Conservation (phyloP, 257 asterid species). For the Plectranthus barbatus region DNA sequence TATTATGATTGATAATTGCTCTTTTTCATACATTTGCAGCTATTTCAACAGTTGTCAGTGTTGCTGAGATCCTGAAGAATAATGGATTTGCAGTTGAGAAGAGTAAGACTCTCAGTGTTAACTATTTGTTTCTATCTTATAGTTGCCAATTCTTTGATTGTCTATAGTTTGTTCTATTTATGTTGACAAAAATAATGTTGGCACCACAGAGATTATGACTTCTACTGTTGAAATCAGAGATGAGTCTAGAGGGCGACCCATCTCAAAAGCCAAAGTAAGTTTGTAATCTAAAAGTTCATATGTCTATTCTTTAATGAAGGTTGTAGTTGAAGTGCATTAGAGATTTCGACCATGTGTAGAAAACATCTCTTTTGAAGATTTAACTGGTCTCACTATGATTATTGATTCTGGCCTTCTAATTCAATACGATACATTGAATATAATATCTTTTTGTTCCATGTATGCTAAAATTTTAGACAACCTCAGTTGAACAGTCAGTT, state of each 20-base stretch:
- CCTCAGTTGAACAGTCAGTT: no score
- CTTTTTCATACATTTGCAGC: conserved; percentile 32
- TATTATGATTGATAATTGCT: neutral
- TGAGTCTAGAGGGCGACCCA: conserved; percentile 65
- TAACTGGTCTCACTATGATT: neutral
- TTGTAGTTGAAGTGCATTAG: neutral
- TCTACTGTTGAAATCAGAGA: conserved; percentile 77
- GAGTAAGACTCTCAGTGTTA: conserved; percentile 35
- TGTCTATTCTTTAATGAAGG: neutral
- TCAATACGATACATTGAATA: no score
- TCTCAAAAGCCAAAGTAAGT: conserved; percentile 78
- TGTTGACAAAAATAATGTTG: neutral
- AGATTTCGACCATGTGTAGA: neutral
- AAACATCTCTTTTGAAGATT: neutral
- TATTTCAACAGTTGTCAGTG: conserved; percentile 68
- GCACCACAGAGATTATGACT: conserved; percentile 61
- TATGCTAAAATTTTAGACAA: no score
- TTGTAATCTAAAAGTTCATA: neutral
- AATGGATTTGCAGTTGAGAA: conserved; percentile 66
- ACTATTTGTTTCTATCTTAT: neutral
- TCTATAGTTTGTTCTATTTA: neutral
- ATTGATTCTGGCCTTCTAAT: neutral
- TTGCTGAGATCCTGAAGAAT: conserved; percentile 67
- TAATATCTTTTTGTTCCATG: neutral
- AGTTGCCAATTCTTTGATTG: neutral